Evolutionary conservation across 768 basidiomycete species (phyloP).

Genomic region (Epithele typhae): DNA sequence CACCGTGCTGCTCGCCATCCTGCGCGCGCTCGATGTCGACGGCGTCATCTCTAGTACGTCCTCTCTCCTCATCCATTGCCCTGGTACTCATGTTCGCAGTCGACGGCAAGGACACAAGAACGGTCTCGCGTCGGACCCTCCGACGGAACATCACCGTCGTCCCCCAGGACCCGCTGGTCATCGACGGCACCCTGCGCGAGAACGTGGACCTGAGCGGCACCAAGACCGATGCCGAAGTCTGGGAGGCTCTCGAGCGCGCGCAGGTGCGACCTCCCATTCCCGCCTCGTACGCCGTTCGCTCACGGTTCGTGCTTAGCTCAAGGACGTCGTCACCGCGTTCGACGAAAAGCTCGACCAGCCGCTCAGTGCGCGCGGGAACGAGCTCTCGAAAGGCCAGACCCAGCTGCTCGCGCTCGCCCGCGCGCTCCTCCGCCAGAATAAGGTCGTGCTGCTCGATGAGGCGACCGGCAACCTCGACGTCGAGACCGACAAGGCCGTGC

Average conservation of each 20-base stretch:
- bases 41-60: conserved; percentile 54
- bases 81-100: no score
- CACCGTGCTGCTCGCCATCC: conserved; percentile 71
- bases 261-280: conserved; percentile 82
- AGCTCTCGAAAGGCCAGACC: conserved; percentile 53
- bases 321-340: neutral
- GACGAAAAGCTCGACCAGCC: neutral
- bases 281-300: no score
- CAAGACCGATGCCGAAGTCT: conserved; percentile 59
- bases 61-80: no score
- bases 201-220: conserved; percentile 84
- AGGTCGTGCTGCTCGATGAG: conserved; percentile 79
- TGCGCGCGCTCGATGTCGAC: conserved; percentile 81
- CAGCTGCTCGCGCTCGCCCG: conserved; percentile 84
- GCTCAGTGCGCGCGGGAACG: neutral
- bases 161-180: conserved; percentile 79
- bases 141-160: conserved; percentile 83
- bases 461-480: conserved; percentile 41
- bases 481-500: conserved; percentile 58
- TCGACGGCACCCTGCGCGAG: conserved; percentile 71
- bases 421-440: conserved; percentile 80
- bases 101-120: conserved; percentile 66
- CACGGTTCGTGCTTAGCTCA: neutral
- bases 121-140: conserved; percentile 77
- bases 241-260: conserved; percentile 66